phyloP scores from a whole-genome alignment of 352 stramenopile species.

The Pythium phragmiticola region DNA sequence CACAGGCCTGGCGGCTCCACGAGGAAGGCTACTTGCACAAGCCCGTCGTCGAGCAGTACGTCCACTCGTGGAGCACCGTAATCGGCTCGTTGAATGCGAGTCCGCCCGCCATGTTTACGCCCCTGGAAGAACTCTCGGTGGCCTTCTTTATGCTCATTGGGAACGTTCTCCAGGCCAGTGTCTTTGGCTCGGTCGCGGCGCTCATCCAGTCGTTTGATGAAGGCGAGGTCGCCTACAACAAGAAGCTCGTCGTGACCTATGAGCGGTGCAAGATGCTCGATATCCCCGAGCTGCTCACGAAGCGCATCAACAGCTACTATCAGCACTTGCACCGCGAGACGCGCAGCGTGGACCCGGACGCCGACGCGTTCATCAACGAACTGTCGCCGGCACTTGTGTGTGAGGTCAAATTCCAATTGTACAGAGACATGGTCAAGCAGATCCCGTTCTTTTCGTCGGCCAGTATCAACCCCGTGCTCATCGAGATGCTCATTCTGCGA shows the following conservation, averaged over 20 bases:
- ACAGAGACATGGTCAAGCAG: constrained; percentile 76
- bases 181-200: constrained; percentile 64
- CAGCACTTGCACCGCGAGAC: constrained; percentile 73
- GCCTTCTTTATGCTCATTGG: constrained; percentile 70
- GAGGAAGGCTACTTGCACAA: constrained; percentile 30
- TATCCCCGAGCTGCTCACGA: constrained; percentile 50
- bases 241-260: constrained; percentile 66
- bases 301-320: constrained; percentile 68
- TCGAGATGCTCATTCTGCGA: constrained; percentile 75
- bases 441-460: constrained; percentile 70
- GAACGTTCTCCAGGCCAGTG: constrained; percentile 65
- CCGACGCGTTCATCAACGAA: constrained; percentile 79
- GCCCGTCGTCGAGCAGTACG: constrained; percentile 43
- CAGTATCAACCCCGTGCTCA: constrained; percentile 61
- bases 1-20: constrained; percentile 39
- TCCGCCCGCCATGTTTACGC: constrained; percentile 53
- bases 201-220: constrained; percentile 74
- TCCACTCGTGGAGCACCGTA: constrained; percentile 53
- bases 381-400: constrained; percentile 69
- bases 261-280: constrained; percentile 67
- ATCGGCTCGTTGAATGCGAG: constrained; percentile 66
- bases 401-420: constrained; percentile 79
- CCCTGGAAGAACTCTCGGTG: constrained; percentile 52
- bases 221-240: constrained; percentile 65
- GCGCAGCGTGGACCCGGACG: constrained; percentile 58